A percentile compares a stretch with the other conserved stretches of the same genome.
phyloP scores from a whole-genome alignment of 352 stramenopile species.

The Phytophthora capsici region DNA sequence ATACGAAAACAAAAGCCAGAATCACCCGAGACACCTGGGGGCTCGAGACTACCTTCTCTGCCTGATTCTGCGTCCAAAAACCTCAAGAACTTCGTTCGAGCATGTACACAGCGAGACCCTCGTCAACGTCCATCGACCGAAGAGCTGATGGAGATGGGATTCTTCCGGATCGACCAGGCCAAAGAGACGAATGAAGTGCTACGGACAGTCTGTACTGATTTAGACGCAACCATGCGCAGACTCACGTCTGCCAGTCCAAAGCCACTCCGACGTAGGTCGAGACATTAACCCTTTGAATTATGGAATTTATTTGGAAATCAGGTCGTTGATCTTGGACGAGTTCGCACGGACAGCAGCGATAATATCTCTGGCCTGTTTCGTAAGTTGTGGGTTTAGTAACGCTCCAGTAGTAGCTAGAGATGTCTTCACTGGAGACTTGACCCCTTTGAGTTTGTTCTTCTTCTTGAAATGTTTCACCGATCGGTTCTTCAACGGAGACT shows the following conservation, averaged over 20 bases:
- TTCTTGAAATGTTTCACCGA: slow-evolving; percentile 17
- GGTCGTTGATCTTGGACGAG: slow-evolving; percentile 77
- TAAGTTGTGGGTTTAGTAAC: slow-evolving; percentile 62
- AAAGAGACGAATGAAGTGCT: slow-evolving; percentile 62
- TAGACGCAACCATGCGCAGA: slow-evolving; percentile 64
- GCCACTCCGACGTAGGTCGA: slow-evolving; percentile 14
- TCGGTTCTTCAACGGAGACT: slow-evolving; percentile 17
- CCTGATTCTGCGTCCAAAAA: slow-evolving; percentile 52
- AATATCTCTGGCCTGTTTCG: slow-evolving; percentile 61
- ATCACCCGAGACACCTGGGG: background rate
- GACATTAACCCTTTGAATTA: background rate
- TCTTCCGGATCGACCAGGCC: slow-evolving; percentile 61
- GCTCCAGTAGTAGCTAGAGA: slow-evolving; percentile 21
- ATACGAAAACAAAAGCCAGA: slow-evolving; percentile 15
- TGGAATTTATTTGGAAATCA: slow-evolving; percentile 52
- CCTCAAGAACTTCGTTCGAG: slow-evolving; percentile 47
- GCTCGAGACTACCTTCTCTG: slow-evolving; percentile 34
- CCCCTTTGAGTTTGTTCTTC: slow-evolving; percentile 27
- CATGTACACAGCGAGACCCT: slow-evolving; percentile 52
- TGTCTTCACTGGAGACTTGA: slow-evolving; percentile 29
- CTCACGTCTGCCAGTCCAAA: slow-evolving; percentile 29
- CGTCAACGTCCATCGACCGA: slow-evolving; percentile 44
- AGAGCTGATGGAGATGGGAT: slow-evolving; percentile 45
- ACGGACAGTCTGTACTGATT: slow-evolving; percentile 58
- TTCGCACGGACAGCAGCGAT: slow-evolving; percentile 67